Conservation (phyloP, 2,329 filamentous ascomycete genomes). For the Botrytis galanthina region DNA sequence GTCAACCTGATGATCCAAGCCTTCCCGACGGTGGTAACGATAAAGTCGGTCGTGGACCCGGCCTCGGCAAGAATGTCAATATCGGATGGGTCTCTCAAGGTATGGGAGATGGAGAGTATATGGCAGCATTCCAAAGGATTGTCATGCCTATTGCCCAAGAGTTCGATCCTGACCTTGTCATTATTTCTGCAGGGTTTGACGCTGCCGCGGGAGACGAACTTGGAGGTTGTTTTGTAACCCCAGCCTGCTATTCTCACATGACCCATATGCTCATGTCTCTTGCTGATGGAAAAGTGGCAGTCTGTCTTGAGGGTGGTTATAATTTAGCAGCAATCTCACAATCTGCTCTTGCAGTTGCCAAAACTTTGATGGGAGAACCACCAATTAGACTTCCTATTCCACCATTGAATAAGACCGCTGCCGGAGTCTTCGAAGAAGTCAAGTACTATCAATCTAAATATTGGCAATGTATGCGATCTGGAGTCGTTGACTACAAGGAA, state of each 20-base stretch:
- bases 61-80: conserved; percentile 62
- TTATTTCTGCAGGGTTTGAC: conserved; percentile 94
- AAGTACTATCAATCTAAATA: conserved; percentile 64
- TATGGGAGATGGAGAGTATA: conserved; percentile 96
- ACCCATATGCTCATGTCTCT: conserved; percentile 98
- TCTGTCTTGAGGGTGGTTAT: conserved; percentile 94
- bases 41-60: conserved; percentile 55
- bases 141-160: conserved; percentile 95
- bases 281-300: conserved; percentile 82
- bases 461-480: conserved; percentile 85
- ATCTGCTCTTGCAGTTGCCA: conserved; percentile 86
- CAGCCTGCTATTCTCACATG: conserved; percentile 94
- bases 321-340: conserved; percentile 90
- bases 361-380: conserved; percentile 92
- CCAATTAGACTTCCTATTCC: conserved; percentile 62
- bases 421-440: conserved; percentile 55
- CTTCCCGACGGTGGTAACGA: conserved; percentile 61
- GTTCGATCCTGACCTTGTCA: conserved; percentile 90
- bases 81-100: conserved; percentile 67
- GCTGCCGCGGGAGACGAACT: conserved; percentile 91
- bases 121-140: conserved; percentile 92
- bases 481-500: conserved; percentile 54
- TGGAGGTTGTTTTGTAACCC: conserved; percentile 88
- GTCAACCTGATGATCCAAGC: conserved; percentile 58
- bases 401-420: conserved; percentile 57